Percentiles rank a stretch among this genome's conserved stretches.
Evolutionary conservation across 371 early-diverging fungal species (phyloP).

Genomic region (Mortierella sp.): DNA sequence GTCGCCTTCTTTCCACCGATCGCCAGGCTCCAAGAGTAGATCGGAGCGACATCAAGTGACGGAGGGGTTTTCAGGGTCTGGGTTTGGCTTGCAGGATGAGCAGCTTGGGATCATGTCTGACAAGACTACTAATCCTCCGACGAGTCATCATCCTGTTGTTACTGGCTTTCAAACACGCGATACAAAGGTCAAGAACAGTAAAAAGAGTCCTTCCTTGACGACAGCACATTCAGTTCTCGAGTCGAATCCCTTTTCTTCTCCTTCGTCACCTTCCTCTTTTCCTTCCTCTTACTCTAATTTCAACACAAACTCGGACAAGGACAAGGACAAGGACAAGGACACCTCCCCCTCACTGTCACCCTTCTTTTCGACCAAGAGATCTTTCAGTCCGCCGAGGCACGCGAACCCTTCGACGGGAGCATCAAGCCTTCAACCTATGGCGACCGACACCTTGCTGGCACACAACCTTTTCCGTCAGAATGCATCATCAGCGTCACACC

Average conservation of each 20-base stretch:
- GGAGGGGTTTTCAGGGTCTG: background rate
- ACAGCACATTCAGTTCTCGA: constrained; percentile 25
- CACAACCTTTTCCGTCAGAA: constrained; percentile 31
- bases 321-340: constrained; percentile 38
- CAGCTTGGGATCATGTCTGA: background rate
- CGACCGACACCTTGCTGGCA: constrained; percentile 23
- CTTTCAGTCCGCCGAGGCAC: constrained; percentile 43
- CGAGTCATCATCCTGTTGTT: constrained; percentile 24
- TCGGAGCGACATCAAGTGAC: constrained; percentile 10
- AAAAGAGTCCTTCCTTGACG: constrained; percentile 30
- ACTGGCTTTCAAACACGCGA: constrained; percentile 45
- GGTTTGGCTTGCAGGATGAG: background rate
- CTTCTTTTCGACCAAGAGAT: constrained; percentile 39
- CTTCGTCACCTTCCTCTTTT: constrained; percentile 26
- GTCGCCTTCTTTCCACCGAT: constrained; percentile 13
- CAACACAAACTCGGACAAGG: constrained; percentile 12
- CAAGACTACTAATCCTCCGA: background rate
- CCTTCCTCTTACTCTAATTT: constrained; percentile 27
- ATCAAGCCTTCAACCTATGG: constrained; percentile 35
- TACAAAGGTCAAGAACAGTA: constrained; percentile 33
- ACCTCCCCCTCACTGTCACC: constrained; percentile 46
- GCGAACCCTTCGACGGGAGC: constrained; percentile 4
- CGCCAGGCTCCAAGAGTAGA: constrained; percentile 27
- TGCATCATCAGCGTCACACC: constrained; percentile 6
- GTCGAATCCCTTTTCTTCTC: constrained; percentile 20